phyloP scores from a whole-genome alignment of 192 early-diverging fungal genomes.

The Geosiphon pyriformis region DNA sequence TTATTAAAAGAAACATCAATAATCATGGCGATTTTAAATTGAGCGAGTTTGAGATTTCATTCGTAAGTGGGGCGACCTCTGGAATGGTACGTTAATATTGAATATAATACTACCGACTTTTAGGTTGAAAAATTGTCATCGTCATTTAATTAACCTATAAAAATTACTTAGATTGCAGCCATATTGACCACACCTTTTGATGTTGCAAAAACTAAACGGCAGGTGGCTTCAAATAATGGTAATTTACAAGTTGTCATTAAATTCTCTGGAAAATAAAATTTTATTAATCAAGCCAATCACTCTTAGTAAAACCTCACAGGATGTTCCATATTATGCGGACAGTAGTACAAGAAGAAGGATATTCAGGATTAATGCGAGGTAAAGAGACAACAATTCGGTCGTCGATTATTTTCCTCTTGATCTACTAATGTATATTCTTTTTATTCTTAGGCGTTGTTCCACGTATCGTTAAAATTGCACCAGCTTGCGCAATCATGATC shows the following conservation, averaged over 20 bases:
- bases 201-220: constrained; percentile 88
- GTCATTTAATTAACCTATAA: neutral
- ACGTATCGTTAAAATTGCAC: constrained; percentile 82
- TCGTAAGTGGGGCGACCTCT: constrained; percentile 78
- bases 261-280: neutral
- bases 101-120: neutral
- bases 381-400: neutral
- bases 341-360: constrained; percentile 47
- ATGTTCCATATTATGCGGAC: constrained; percentile 36
- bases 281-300: neutral
- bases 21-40: constrained; percentile 12
- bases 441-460: constrained; percentile 52
- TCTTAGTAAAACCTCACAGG: neutral
- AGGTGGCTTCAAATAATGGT: constrained; percentile 48
- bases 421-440: constrained; percentile 5
- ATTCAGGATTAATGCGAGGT: constrained; percentile 50
- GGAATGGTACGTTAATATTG: constrained; percentile 55
- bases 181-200: constrained; percentile 90
- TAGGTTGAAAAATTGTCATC: constrained; percentile 4
- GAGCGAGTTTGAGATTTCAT: constrained; percentile 62
- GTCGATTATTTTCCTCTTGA: neutral
- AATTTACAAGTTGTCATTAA: neutral
- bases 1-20: constrained; percentile 46
- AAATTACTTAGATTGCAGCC: constrained; percentile 61
- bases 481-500: constrained; percentile 96